These are phyloP conservation scores for Bacidia rubella DNA, from an alignment of 495 filamentous ascomycete genomes.

Conservation along the genomic window DNA sequence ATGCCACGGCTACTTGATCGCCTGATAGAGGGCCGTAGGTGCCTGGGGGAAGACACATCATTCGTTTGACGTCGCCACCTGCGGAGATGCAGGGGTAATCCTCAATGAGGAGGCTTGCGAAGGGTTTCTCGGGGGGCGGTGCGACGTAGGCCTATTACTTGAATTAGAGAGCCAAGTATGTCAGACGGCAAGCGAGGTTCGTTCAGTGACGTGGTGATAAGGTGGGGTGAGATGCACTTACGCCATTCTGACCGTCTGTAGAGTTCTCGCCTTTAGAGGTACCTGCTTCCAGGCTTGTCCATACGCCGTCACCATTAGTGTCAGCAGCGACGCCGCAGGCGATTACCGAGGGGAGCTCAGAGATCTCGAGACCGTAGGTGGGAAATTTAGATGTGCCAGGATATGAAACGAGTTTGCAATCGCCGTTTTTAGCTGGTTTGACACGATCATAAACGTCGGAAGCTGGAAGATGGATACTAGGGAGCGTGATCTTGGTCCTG, in stretches of 20 bases:
- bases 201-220: too few species aligned
- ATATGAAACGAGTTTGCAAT: conserved; percentile 10
- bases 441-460: conserved; percentile 7
- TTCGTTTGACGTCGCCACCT: not conserved
- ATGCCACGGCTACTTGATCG: conserved; percentile 2
- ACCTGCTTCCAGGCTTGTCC: too few species aligned
- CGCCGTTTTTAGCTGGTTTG: conserved; percentile 6
- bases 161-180: too few species aligned
- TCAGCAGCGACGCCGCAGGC: conserved; percentile 6
- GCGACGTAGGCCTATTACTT: too few species aligned
- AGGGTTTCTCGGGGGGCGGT: not conserved
- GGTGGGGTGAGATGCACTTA: too few species aligned
- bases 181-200: too few species aligned
- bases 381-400: conserved; percentile 4
- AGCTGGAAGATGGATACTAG: conserved; percentile 7
- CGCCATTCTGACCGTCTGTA: not conserved
- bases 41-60: conserved; percentile 4
- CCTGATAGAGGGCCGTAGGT: not conserved
- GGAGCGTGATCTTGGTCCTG: too few species aligned
- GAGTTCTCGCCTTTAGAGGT: too few species aligned
- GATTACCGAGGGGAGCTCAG: conserved; percentile 6
- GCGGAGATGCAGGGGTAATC: conserved; percentile 2
- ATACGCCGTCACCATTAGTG: too few species aligned
- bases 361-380: conserved; percentile 4
- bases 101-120: not conserved